Percentiles rank a stretch among this genome's conserved stretches.
Conservation (phyloP, 208 protist species). For the Crithidia bombi region DNA sequence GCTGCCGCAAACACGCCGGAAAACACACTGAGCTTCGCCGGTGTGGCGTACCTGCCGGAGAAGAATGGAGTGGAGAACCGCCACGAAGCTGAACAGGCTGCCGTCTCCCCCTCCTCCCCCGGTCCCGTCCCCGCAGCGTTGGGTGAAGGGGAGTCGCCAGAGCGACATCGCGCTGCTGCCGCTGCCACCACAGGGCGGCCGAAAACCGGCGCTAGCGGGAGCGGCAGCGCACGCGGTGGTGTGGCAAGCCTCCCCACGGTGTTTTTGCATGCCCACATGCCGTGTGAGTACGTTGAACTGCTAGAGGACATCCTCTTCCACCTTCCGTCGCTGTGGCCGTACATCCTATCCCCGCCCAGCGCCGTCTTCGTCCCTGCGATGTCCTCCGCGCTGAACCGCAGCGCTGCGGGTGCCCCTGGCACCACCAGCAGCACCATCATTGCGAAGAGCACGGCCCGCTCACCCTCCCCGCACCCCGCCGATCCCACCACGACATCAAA, state of each 20-base stretch:
- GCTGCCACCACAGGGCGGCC: background rate
- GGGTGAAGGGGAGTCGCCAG: slow-evolving; percentile 4
- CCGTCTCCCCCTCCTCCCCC: background rate
- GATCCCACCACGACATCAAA: background rate
- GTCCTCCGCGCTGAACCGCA: slow-evolving; percentile 8
- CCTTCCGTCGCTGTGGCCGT: slow-evolving; percentile 30
- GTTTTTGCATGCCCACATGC: slow-evolving; percentile 60
- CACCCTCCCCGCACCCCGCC: too few relatives aligned
- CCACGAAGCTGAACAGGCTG: slow-evolving; percentile 1
- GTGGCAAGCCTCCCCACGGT: slow-evolving; percentile 13
- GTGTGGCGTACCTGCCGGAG: slow-evolving; percentile 40
- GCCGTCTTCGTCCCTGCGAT: slow-evolving; percentile 6
- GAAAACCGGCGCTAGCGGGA: slow-evolving; percentile 3
- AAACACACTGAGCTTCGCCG: slow-evolving; percentile 34
- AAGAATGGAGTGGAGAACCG: background rate
- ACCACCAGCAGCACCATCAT: background rate
- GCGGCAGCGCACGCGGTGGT: background rate
- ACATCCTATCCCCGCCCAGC: slow-evolving; percentile 1
- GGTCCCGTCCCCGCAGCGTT: background rate
- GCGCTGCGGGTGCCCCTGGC: background rate
- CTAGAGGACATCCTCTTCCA: slow-evolving; percentile 68
- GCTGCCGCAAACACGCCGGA: background rate
- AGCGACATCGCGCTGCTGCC: slow-evolving; percentile 2
- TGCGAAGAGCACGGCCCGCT: background rate
- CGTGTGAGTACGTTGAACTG: slow-evolving; percentile 73